Conservation (phyloP, 257 asterid genomes). For the Forsythia suspensa region DNA sequence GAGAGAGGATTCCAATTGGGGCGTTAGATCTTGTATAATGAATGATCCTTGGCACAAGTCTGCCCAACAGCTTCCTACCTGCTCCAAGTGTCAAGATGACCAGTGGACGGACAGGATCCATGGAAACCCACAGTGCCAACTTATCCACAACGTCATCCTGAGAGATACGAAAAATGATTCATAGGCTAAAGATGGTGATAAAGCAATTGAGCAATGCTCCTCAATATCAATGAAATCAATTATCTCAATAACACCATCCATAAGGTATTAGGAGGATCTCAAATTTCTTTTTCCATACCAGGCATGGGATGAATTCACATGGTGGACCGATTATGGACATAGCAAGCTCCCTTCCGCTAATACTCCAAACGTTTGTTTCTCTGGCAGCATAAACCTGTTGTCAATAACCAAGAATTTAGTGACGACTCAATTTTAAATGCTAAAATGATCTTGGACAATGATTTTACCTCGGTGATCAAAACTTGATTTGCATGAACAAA, state of each 20-base stretch:
- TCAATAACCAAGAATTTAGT: conserved; percentile 9
- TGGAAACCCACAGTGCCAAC: conserved; percentile 17
- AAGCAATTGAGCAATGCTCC: neutral
- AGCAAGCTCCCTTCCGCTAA: conserved; percentile 34
- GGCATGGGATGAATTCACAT: conserved; percentile 36
- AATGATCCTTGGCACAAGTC: neutral
- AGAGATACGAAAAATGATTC: neutral
- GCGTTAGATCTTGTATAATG: neutral
- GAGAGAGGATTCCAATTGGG: neutral
- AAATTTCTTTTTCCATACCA: conserved; percentile 20
- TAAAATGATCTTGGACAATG: neutral
- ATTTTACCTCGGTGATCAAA: conserved; percentile 39
- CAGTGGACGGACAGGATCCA: conserved; percentile 23
- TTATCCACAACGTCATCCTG: conserved; percentile 33
- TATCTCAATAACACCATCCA: neutral
- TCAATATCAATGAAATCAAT: neutral
- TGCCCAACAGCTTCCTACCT: conserved; percentile 17
- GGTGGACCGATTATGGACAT: conserved; percentile 28
- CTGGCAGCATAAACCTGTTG: conserved; percentile 37
- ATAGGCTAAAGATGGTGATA: neutral
- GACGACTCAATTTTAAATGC: neutral
- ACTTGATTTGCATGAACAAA: conserved; percentile 35
- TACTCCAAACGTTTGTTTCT: conserved; percentile 32
- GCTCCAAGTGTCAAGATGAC: conserved; percentile 43
- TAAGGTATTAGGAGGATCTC: neutral